These are phyloP conservation scores for Dorcoceras hygrometricum DNA, from an alignment of 257 asterid genomes.

Conservation along the genomic window DNA sequence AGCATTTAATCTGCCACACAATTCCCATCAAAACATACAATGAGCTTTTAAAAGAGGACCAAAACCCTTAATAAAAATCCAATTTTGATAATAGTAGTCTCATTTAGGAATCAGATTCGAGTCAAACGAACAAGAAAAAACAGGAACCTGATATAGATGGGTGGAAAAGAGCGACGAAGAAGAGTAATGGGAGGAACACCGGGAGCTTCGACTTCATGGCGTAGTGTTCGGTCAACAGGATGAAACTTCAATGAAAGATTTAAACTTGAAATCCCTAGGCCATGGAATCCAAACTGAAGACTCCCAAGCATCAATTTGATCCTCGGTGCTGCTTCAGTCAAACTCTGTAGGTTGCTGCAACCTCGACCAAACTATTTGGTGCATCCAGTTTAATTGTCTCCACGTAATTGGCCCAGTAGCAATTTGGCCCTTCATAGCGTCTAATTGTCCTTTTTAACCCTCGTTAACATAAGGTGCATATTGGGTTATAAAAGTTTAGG, in stretches of 20 bases:
- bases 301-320: not conserved
- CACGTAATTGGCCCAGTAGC: no score
- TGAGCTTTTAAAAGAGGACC: not conserved
- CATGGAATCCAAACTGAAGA: constrained; percentile 33
- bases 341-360: no score
- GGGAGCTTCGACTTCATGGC: constrained; percentile 54
- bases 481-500: no score
- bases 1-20: not conserved
- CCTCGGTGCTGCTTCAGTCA: not conserved
- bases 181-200: constrained; percentile 34
- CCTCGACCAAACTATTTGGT: not conserved
- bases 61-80: not conserved
- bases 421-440: no score
- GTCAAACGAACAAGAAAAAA: not conserved
- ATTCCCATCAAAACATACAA: not conserved
- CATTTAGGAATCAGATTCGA: not conserved
- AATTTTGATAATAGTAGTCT: not conserved
- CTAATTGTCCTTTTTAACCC: no score
- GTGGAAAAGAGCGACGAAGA: constrained; percentile 37
- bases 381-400: not conserved
- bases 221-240: constrained; percentile 13
- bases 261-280: constrained; percentile 44
- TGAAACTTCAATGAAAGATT: not conserved
- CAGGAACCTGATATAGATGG: constrained; percentile 51
- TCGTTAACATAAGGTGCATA: no score